A percentile compares a stretch with the other conserved stretches of the same genome.
Evolutionary conservation across 2,329 filamentous ascomycete species (phyloP).

Genomic region (Diaporthe ampelina): DNA sequence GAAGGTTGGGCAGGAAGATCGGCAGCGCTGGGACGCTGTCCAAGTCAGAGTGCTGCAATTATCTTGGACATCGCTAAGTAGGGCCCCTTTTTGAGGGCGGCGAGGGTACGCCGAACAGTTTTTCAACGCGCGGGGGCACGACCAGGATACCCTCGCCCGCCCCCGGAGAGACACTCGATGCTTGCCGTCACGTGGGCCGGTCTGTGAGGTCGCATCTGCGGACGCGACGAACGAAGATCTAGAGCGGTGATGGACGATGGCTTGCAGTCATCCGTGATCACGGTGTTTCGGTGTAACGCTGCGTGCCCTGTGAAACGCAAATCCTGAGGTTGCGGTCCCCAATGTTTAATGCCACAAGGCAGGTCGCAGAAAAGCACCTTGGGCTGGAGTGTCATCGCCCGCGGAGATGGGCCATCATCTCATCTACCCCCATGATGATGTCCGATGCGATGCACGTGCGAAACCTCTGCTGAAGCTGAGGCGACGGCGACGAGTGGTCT

Average conservation of each 20-base stretch:
- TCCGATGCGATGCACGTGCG: slow-evolving; percentile 26
- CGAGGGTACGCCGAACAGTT: slow-evolving; percentile 14
- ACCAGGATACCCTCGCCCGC: slow-evolving; percentile 17
- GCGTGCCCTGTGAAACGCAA: slow-evolving; percentile 30
- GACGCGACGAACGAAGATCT: slow-evolving; percentile 33
- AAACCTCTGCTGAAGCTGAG: slow-evolving; percentile 25
- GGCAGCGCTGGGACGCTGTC: slow-evolving; percentile 16
- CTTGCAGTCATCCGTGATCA: slow-evolving; percentile 32
- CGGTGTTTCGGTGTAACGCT: slow-evolving; percentile 32
- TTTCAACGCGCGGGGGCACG: slow-evolving; percentile 1
- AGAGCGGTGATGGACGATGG: slow-evolving; percentile 33
- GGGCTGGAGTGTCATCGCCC: not conserved
- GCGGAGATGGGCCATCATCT: slow-evolving; percentile 17
- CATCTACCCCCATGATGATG: slow-evolving; percentile 20
- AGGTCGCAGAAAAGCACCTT: not conserved
- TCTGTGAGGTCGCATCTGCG: slow-evolving; percentile 27
- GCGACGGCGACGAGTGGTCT: slow-evolving; percentile 9
- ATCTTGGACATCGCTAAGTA: slow-evolving; percentile 18
- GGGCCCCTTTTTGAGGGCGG: slow-evolving; percentile 9
- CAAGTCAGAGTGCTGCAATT: slow-evolving; percentile 14
- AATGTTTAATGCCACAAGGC: slow-evolving; percentile 25
- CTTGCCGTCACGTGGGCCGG: slow-evolving; percentile 33
- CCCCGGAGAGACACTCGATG: slow-evolving; percentile 12
- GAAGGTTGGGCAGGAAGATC: slow-evolving; percentile 40
- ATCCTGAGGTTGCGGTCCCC: slow-evolving; percentile 15